These are phyloP conservation scores for Verruconis gallopava DNA, from an alignment of 2,329 filamentous ascomycete genomes.

Conservation along the genomic window DNA sequence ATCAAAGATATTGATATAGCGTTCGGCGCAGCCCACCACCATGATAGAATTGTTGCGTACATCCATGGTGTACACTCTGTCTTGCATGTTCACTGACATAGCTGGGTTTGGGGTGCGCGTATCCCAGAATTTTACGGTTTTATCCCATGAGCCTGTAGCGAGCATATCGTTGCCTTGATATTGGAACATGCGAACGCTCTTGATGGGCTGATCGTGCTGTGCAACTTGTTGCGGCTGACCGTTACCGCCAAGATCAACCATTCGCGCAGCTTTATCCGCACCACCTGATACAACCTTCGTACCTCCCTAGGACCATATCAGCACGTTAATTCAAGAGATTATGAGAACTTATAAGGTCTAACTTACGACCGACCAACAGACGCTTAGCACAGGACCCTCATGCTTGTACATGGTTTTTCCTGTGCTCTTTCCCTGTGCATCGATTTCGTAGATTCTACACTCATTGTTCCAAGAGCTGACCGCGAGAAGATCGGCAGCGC, in stretches of 20 bases:
- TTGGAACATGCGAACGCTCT: conserved; percentile 53
- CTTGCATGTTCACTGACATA: conserved; percentile 54
- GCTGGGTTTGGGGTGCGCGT: conserved; percentile 53
- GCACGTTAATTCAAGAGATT: conserved; percentile 3
- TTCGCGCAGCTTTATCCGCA: conserved; percentile 79
- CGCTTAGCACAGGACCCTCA: conserved; percentile 69
- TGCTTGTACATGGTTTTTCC: conserved; percentile 81
- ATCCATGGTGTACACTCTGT: conserved; percentile 84
- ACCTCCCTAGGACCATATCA: conserved; percentile 54
- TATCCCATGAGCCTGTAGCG: conserved; percentile 86
- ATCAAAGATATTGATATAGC: conserved; percentile 92
- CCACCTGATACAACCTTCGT: conserved; percentile 76
- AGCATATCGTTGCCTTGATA: conserved; percentile 62
- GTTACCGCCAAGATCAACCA: conserved; percentile 57
- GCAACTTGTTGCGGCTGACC: conserved; percentile 50
- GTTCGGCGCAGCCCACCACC: conserved; percentile 84
- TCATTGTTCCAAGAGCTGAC: conserved; percentile 97
- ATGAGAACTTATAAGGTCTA: conserved; percentile 4
- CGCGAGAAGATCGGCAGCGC: conserved; percentile 65
- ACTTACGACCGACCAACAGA: conserved; percentile 77
- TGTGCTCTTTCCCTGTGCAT: conserved; percentile 60
- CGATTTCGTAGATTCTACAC: conserved; percentile 91
- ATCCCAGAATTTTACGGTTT: conserved; percentile 85
- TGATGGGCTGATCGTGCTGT: conserved; percentile 73
- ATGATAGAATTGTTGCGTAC: conserved; percentile 70